Evolutionary conservation across 2,329 filamentous ascomycete genomes (phyloP).

Genomic region (Talaromyces pinophilus): DNA sequence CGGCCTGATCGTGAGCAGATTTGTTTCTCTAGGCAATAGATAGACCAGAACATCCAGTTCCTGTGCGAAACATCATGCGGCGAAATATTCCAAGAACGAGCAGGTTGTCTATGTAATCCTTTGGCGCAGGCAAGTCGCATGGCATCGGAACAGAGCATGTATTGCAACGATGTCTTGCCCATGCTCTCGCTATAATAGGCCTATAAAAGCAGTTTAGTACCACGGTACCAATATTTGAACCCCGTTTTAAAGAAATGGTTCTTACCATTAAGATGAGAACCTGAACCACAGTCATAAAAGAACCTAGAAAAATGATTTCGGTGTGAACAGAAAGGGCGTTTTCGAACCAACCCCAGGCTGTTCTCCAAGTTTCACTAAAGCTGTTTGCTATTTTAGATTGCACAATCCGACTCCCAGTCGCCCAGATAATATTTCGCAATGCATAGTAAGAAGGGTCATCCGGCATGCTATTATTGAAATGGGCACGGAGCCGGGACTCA

Average conservation of each 20-base stretch:
- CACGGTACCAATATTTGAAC: not conserved
- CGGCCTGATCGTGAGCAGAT: not conserved
- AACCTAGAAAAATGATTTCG: not conserved
- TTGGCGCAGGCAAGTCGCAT: slow-evolving; percentile 1
- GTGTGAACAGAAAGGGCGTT: not conserved
- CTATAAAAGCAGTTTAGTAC: not conserved
- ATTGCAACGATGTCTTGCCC: not conserved
- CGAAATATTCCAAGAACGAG: not conserved
- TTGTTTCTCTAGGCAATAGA: not conserved
- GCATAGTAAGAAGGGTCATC: not conserved
- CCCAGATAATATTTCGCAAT: slow-evolving; percentile 10
- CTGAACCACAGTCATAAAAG: not conserved
- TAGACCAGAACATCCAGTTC: not conserved
- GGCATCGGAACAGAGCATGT: slow-evolving; percentile 8
- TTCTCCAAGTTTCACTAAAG: not conserved
- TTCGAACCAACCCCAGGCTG: not conserved
- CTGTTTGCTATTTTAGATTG: not conserved
- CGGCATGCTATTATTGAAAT: not conserved
- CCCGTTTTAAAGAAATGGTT: not conserved
- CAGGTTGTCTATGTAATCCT: slow-evolving; percentile 5
- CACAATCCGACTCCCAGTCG: slow-evolving; percentile 4
- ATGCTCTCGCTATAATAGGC: not conserved
- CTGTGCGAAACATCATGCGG: not conserved
- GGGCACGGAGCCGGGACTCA: not conserved
- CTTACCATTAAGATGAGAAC: not conserved